Conservation (phyloP, 257 asterid genomes). For the Voacanga thouarsii region DNA sequence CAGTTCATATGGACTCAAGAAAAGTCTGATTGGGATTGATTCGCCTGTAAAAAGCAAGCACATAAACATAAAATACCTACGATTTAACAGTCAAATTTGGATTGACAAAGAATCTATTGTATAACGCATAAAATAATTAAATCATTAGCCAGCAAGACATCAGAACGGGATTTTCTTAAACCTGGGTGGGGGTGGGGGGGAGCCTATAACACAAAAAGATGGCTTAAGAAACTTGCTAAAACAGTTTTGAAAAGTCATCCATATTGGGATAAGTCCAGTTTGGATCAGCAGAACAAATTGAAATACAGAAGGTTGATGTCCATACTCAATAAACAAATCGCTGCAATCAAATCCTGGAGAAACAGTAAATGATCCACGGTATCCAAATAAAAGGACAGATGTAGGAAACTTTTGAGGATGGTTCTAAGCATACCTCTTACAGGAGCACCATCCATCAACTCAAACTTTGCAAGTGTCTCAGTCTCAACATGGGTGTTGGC, state of each 20-base stretch:
- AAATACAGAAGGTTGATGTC: neutral
- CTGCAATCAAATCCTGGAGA: neutral
- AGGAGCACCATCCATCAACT: constrained; percentile 99
- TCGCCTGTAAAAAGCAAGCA: constrained; percentile 60
- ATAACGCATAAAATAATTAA: neutral
- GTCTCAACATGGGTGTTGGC: constrained; percentile 96
- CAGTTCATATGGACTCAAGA: constrained; percentile 94
- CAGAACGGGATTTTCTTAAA: neutral
- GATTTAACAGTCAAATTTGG: neutral
- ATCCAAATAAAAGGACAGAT: neutral
- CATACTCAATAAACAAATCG: neutral
- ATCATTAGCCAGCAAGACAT: neutral
- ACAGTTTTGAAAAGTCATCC: neutral
- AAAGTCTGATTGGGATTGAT: constrained; percentile 90
- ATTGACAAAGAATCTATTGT: neutral
- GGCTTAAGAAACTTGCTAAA: neutral
- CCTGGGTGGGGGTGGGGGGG: neutral
- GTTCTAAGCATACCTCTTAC: constrained; percentile 65
- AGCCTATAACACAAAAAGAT: neutral
- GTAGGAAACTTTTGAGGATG: neutral
- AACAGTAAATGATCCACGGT: neutral
- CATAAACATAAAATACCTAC: constrained; percentile 1
- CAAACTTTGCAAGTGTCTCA: constrained; percentile 97
- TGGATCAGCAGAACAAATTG: neutral
- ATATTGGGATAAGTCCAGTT: neutral